These are phyloP conservation scores for Parathielavia hyrcaniae DNA, from an alignment of 495 filamentous ascomycete species.

Conservation along the genomic window DNA sequence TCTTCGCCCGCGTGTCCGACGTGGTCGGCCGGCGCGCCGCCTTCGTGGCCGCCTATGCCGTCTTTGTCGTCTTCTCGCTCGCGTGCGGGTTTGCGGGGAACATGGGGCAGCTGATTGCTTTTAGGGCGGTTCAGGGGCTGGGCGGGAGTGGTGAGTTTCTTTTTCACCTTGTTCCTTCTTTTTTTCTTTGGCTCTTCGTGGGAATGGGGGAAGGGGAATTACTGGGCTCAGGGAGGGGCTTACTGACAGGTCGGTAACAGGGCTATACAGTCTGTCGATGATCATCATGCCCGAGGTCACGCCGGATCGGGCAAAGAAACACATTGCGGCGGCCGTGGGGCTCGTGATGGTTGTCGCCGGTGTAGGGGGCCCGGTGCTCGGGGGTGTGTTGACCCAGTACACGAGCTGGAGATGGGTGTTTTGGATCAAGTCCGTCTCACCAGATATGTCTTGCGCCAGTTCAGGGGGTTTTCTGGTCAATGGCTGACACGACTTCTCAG, in stretches of 20 bases:
- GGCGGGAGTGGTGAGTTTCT: constrained; percentile 38
- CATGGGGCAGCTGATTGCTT: constrained; percentile 43
- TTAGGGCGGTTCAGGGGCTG: constrained; percentile 41
- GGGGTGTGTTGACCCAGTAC: constrained; percentile 55
- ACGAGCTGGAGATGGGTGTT: constrained; percentile 63
- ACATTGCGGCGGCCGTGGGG: constrained; percentile 33
- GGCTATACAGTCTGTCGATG: constrained; percentile 45
- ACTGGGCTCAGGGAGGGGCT: neutral
- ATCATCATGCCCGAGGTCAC: constrained; percentile 49
- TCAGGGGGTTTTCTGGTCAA: constrained; percentile 4
- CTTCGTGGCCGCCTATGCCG: constrained; percentile 41
- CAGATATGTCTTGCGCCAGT: neutral
- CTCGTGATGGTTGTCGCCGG: constrained; percentile 30
- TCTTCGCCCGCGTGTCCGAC: constrained; percentile 49
- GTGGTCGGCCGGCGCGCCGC: constrained; percentile 46
- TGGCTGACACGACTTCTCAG: constrained; percentile 26
- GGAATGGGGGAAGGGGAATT: neutral
- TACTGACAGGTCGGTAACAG: constrained; percentile 1
- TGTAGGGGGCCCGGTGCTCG: constrained; percentile 55
- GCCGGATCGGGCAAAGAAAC: constrained; percentile 33
- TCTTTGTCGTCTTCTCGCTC: constrained; percentile 52
- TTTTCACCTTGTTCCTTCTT: neutral
- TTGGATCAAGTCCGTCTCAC: constrained; percentile 53
- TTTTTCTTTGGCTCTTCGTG: neutral
- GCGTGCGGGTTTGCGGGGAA: constrained; percentile 46